A percentile compares a stretch with the other conserved stretches of the same genome.
These are phyloP conservation scores for Astragalus membranaceus DNA, from an alignment of 306 rosid genomes.

Conservation along the genomic window DNA sequence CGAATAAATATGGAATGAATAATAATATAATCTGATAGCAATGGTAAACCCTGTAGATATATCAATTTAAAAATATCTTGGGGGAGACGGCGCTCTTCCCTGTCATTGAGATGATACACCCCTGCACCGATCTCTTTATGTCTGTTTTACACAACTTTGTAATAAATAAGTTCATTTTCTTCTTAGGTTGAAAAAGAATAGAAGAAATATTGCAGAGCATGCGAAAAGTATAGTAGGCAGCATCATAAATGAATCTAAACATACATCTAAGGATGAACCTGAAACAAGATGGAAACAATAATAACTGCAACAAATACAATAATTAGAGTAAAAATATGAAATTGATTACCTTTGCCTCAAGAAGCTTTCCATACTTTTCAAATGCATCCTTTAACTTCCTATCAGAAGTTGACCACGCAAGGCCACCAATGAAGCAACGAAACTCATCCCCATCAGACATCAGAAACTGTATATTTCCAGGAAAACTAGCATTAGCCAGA, in stretches of 20 bases:
- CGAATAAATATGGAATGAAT: no score
- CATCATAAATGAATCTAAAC: not conserved
- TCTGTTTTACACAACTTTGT: not conserved
- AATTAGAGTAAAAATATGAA: not conserved
- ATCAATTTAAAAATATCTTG: no score
- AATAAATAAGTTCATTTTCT: conserved; percentile 5
- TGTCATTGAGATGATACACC: no score
- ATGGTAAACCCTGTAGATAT: no score
- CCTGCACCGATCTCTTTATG: not conserved
- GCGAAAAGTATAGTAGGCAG: not conserved
- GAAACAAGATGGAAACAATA: no score
- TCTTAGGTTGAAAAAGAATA: not conserved
- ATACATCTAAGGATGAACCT: not conserved
- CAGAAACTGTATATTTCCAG: conserved; percentile 34
- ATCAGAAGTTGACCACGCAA: conserved; percentile 93
- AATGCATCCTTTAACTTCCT: conserved; percentile 78
- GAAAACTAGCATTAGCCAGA: not conserved
- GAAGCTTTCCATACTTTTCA: conserved; percentile 87
- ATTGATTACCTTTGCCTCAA: conserved; percentile 80
- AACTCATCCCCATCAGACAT: conserved; percentile 84
- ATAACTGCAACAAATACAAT: no score
- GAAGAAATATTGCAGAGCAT: not conserved
- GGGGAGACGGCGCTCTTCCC: no score
- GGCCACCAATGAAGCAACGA: conserved; percentile 97
- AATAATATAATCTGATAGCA: no score